These are phyloP conservation scores for Metschnikowia matae DNA, from an alignment of 805 yeast species.

Conservation along the genomic window DNA sequence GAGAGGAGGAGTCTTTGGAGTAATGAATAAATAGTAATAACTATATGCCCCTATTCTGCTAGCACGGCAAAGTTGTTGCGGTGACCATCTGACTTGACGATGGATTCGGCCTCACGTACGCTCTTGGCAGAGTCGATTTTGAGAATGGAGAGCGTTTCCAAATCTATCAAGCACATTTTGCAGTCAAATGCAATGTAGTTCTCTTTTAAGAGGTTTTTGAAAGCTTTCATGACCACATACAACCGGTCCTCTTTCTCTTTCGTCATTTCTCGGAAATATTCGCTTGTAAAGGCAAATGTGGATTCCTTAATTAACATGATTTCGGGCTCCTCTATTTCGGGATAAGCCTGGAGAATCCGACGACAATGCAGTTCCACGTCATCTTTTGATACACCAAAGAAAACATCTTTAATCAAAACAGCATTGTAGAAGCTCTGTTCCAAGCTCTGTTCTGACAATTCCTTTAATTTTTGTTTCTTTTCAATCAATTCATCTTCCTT, in stretches of 20 bases:
- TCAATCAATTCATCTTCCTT: slow-evolving; percentile 17
- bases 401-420: slow-evolving; percentile 48
- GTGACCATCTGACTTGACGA: neutral
- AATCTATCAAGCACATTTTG: slow-evolving; percentile 41
- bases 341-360: slow-evolving; percentile 20
- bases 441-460: slow-evolving; percentile 20
- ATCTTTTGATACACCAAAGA: slow-evolving; percentile 48
- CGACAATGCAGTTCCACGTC: slow-evolving; percentile 35
- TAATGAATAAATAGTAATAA: neutral
- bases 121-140: slow-evolving; percentile 13
- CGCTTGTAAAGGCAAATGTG: slow-evolving; percentile 39
- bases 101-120: neutral
- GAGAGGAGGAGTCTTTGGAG: neutral
- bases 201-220: slow-evolving; percentile 31
- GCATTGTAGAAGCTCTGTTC: slow-evolving; percentile 46
- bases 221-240: slow-evolving; percentile 32
- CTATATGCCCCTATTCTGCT: slow-evolving; percentile 4
- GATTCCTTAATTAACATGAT: slow-evolving; percentile 42
- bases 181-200: slow-evolving; percentile 49
- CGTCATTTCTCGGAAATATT: slow-evolving; percentile 28
- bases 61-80: slow-evolving; percentile 8
- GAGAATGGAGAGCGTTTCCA: slow-evolving; percentile 15
- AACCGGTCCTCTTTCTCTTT: slow-evolving; percentile 42
- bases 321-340: slow-evolving; percentile 21
- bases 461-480: slow-evolving; percentile 22